Percentiles rank a stretch among this genome's conserved stretches.
Conservation (phyloP, 1,139 yeast genomes). For the Diutina neorugosa region DNA sequence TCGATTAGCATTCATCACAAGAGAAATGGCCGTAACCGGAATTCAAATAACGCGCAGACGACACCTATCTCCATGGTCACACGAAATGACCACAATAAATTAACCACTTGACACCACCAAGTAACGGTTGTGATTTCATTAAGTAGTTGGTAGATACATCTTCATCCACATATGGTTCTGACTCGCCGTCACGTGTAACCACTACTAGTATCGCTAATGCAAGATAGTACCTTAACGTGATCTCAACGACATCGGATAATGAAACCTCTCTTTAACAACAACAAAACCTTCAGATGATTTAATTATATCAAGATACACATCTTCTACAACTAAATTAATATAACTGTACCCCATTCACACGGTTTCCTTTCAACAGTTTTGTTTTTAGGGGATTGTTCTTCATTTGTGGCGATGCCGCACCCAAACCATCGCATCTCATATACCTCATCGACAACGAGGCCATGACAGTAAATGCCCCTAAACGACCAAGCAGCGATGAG, state of each 20-base stretch:
- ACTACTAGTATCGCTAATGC: background rate
- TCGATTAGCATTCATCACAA: background rate
- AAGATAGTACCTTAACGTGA: too few species aligned
- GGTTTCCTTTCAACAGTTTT: background rate
- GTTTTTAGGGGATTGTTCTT: too few species aligned
- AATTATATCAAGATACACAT: too few species aligned
- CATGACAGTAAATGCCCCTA: background rate
- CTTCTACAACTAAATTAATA: too few species aligned
- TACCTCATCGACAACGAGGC: background rate
- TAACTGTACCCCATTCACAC: background rate
- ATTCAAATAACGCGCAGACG: background rate
- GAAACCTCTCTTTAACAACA: too few species aligned
- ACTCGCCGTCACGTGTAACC: background rate
- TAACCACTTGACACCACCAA: background rate
- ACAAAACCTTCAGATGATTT: too few species aligned
- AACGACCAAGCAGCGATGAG: background rate
- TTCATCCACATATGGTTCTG: too few species aligned
- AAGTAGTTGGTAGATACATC: too few species aligned
- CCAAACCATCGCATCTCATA: background rate
- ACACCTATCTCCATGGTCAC: background rate
- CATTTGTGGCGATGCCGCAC: background rate
- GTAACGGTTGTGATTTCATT: background rate
- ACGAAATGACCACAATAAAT: background rate
- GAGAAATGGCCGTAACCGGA: background rate
- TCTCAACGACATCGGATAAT: too few species aligned